Evolutionary conservation across 352 stramenopile genomes (phyloP), one percentile per base, ranked within the genome.

Genomic region (Phytopythium sindhum): DNA sequence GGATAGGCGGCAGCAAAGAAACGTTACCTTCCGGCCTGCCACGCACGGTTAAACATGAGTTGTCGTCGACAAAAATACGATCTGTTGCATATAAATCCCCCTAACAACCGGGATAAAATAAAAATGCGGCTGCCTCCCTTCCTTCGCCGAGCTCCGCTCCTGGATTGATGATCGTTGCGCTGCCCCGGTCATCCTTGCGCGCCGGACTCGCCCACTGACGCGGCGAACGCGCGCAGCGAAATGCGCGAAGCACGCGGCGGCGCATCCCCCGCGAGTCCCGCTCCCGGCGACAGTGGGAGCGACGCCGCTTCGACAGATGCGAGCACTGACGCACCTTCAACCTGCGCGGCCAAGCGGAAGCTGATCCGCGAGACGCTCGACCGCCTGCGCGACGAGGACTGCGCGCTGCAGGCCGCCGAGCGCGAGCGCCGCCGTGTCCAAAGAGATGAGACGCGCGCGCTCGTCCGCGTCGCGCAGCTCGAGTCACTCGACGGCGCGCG

Each of bases 381-480:
- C 24, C 68, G 63, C 11, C 63, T 75, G 31, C 70, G 65, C 4
- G 61, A 33, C 2, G 57, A 73, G 3, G 33, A 60, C 17, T 28
- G 19, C 23, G 63, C 48, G 2, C 26, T 56, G 26, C 29, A 64
- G 31, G 57, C 50, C 11, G 45, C 64, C 51, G 75, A 75, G 61
- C 29, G 31, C 6, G 67, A 66, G 29, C 64, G 39, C 3, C 65
- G 63, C 17, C 53, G 51, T n/a, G 67, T 59, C 11, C 70, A 85
- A 60, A 63, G 67, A 21, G 65, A 81, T 4, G 65, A 57, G 45
- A 89, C 78, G 55, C 76, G 76, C n/a, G 80, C 74, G 53, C 53
- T 88, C 28, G 63, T 85, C 56, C 72, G 78, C 14, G 52, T 89
- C 56, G 74, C 78, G 69, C 77, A 85, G 24, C 60, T 86, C n/a